A percentile compares a stretch with the other conserved stretches of the same genome.
phyloP scores from a whole-genome alignment of 148 eudicot genomes.

The Vaccinium myrtillus region DNA sequence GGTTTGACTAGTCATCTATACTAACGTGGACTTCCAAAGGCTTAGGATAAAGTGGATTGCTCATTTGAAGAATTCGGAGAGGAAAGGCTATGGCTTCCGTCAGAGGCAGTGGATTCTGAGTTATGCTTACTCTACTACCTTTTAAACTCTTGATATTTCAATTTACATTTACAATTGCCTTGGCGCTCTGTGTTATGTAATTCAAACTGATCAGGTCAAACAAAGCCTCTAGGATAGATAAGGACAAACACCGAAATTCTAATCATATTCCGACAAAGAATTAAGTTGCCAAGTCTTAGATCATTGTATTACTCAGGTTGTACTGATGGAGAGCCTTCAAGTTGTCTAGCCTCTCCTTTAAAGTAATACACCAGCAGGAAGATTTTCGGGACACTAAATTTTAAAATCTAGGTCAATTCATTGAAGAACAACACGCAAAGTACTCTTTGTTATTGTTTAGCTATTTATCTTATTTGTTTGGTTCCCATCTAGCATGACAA shows the following conservation, averaged over 20 bases:
- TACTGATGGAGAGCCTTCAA: not conserved
- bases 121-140: not conserved
- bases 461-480: not conserved
- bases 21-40: not conserved
- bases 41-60: not conserved
- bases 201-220: not conserved
- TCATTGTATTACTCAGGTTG: not conserved
- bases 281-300: not conserved
- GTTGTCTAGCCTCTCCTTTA: too few species aligned
- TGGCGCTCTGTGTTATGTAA: not conserved
- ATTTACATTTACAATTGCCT: not conserved
- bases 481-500: not conserved
- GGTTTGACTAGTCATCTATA: not conserved
- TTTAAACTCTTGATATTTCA: not conserved
- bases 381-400: not conserved
- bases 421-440: not conserved
- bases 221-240: not conserved
- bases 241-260: not conserved
- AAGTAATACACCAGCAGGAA: not conserved
- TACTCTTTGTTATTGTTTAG: not conserved
- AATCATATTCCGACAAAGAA: not conserved
- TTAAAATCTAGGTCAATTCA: not conserved
- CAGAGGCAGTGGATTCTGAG: not conserved
- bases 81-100: not conserved
- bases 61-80: not conserved